These are phyloP conservation scores for Licmophora abbreviata DNA, from an alignment of 108 stramenopile genomes.

Conservation along the genomic window DNA sequence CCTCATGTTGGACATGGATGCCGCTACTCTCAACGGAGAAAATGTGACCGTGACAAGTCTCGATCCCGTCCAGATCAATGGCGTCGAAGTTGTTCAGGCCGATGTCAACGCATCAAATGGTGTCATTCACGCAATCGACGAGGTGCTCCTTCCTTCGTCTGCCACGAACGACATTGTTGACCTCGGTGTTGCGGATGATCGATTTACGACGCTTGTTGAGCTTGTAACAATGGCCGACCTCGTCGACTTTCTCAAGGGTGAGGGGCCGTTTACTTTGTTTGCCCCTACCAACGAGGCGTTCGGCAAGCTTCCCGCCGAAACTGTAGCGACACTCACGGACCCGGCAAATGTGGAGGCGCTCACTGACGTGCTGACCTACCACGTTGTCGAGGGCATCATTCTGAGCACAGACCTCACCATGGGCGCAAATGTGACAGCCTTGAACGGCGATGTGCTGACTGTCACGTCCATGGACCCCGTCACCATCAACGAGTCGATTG, in stretches of 20 bases:
- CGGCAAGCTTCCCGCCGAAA: slow-evolving; percentile 13
- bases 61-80: too few species aligned
- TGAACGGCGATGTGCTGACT: too few species aligned
- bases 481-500: slow-evolving; percentile 5
- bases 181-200: slow-evolving; percentile 6
- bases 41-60: too few species aligned
- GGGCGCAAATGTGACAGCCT: too few species aligned
- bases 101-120: slow-evolving; percentile 5
- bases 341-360: slow-evolving; percentile 6
- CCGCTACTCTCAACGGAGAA: too few species aligned
- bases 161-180: slow-evolving; percentile 9
- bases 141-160: slow-evolving; percentile 8
- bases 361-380: slow-evolving; percentile 15
- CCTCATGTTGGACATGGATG: too few species aligned
- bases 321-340: too few species aligned
- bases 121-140: slow-evolving; percentile 17
- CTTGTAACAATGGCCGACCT: slow-evolving; percentile 21
- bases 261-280: slow-evolving; percentile 13
- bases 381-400: too few species aligned
- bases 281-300: slow-evolving; percentile 46
- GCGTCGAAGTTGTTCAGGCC: not conserved
- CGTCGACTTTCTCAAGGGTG: slow-evolving; percentile 8
- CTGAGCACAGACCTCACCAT: too few species aligned
- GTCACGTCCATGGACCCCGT: too few species aligned
- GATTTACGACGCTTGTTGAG: slow-evolving; percentile 23